Conservation (phyloP, 73 alveolate genomes). For the Stentor roeselii region DNA sequence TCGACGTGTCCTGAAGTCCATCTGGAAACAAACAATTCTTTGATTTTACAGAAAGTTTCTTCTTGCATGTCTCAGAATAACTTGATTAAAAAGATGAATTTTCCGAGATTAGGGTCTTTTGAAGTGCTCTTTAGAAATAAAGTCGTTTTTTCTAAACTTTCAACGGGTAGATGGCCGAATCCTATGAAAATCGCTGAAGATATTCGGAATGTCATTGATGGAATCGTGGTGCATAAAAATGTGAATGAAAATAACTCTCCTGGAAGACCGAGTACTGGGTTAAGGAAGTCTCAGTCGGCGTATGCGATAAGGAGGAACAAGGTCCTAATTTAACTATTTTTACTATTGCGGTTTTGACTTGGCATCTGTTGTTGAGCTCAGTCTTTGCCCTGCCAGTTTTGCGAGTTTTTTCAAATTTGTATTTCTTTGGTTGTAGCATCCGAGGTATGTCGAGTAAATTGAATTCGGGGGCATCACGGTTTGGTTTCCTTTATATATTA, state of each 20-base stretch:
- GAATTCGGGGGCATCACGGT: constrained; percentile 81
- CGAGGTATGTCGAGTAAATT: constrained; percentile 86
- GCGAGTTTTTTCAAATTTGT: constrained; percentile 92
- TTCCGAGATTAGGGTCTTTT: constrained; percentile 53
- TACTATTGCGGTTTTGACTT: background rate
- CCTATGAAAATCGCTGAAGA: constrained; percentile 33
- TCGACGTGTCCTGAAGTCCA: constrained; percentile 14
- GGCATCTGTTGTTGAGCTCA: constrained; percentile 57
- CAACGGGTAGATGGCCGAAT: constrained; percentile 44
- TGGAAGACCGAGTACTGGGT: background rate
- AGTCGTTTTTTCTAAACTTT: constrained; percentile 38
- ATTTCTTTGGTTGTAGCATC: constrained; percentile 93
- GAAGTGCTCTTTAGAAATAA: constrained; percentile 35
- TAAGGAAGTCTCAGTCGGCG: too few relatives aligned
- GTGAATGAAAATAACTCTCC: background rate
- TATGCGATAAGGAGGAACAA: too few relatives aligned
- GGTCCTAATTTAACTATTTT: too few relatives aligned
- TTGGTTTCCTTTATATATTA: constrained; percentile 90
- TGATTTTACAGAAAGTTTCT: constrained; percentile 15
- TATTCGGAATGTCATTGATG: constrained; percentile 12
- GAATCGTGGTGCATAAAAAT: background rate
- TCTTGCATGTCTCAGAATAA: background rate
- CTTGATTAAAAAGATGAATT: background rate
- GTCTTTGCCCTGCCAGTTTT: constrained; percentile 92
- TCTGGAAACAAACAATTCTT: constrained; percentile 34